Conservation (phyloP, 108 stramenopile genomes). For the Skeletonema potamos region DNA sequence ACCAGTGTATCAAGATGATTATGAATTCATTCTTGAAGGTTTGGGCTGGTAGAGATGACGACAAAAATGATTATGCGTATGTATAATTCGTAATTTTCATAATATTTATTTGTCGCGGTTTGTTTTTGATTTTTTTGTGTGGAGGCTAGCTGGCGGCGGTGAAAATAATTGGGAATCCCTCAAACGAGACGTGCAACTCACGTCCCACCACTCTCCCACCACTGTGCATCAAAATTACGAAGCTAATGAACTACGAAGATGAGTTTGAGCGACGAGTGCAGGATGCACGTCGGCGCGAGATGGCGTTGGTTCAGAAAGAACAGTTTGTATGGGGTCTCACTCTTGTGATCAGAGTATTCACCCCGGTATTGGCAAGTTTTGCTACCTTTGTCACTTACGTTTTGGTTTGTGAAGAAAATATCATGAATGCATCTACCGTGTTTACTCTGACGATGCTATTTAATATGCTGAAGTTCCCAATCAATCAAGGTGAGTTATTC, state of each 20-base stretch:
- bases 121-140: no score
- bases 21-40: no score
- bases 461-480: slow-evolving; percentile 50
- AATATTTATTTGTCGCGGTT: no score
- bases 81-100: no score
- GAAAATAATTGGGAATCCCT: no score
- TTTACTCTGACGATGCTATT: slow-evolving; percentile 68
- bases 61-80: no score
- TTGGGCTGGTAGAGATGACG: no score
- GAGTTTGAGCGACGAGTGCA: slow-evolving; percentile 53
- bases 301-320: slow-evolving; percentile 55
- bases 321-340: slow-evolving; percentile 67
- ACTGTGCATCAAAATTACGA: slow-evolving; percentile 79
- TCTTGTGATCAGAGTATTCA: slow-evolving; percentile 66
- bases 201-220: no score
- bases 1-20: no score
- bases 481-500: slow-evolving; percentile 11
- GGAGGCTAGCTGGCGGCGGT: no score
- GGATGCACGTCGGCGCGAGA: slow-evolving; percentile 47
- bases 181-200: no score
- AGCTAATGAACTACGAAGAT: slow-evolving; percentile 81
- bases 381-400: slow-evolving; percentile 72
- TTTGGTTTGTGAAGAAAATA: slow-evolving; percentile 49
- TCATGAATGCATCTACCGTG: slow-evolving; percentile 59
- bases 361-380: slow-evolving; percentile 69